These are phyloP conservation scores for Erysiphe neolycopersici DNA, from an alignment of 2,329 filamentous ascomycete genomes.

Conservation along the genomic window DNA sequence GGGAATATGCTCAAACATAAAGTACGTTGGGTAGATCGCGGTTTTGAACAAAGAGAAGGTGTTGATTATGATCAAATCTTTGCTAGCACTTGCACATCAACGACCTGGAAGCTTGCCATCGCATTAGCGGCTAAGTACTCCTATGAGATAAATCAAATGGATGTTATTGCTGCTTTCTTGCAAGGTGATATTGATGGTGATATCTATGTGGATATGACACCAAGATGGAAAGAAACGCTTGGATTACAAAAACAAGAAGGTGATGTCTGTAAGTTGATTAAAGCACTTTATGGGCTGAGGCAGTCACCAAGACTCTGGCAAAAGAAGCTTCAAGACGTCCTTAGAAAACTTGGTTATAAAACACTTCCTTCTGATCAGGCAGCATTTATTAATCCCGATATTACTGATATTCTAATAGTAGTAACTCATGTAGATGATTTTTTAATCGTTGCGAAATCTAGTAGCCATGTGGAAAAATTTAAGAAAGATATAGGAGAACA, in stretches of 20 bases:
- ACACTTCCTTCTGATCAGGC: neutral
- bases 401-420: neutral
- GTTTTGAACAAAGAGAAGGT: neutral
- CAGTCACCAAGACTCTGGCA: neutral
- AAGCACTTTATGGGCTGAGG: constrained; percentile 1
- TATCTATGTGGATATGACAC: neutral
- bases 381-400: neutral
- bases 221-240: neutral
- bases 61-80: neutral
- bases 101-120: neutral
- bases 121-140: neutral
- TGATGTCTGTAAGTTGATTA: neutral
- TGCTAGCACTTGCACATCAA: neutral
- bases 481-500: neutral
- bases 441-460: neutral
- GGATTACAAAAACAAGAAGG: neutral
- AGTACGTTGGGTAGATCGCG: neutral
- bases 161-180: neutral
- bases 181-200: neutral
- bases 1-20: neutral
- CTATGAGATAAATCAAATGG: neutral
- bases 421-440: neutral
- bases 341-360: neutral
- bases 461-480: neutral
- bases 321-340: neutral